Conservation (phyloP, 2,329 filamentous ascomycete genomes). For the Escovopsis sp. region DNA sequence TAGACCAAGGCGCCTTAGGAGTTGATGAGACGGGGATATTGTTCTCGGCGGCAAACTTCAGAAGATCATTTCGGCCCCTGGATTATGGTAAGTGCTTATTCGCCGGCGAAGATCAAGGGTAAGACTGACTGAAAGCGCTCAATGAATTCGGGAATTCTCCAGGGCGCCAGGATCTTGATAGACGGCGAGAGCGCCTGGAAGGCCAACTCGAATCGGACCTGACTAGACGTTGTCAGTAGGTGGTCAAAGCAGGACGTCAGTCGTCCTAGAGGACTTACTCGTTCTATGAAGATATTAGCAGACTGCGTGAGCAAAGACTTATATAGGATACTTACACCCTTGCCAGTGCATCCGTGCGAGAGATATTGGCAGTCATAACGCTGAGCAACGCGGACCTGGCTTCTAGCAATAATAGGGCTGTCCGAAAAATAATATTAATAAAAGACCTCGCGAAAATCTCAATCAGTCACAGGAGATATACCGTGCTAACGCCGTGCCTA, state of each 20-base stretch:
- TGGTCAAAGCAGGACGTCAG: neutral
- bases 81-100: neutral
- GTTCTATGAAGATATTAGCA: neutral
- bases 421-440: too few relatives aligned
- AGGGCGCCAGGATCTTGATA: constrained; percentile 58
- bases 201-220: constrained; percentile 19
- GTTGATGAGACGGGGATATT: constrained; percentile 62
- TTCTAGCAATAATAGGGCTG: constrained; percentile 46
- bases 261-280: neutral
- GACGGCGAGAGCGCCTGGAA: constrained; percentile 34
- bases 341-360: constrained; percentile 2
- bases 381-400: constrained; percentile 21
- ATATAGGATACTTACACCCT: neutral
- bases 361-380: constrained; percentile 19
- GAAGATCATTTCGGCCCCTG: constrained; percentile 52
- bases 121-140: constrained; percentile 44
- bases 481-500: constrained; percentile 44
- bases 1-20: constrained; percentile 49
- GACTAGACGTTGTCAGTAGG: neutral
- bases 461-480: too few relatives aligned
- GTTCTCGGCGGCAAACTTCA: constrained; percentile 53
- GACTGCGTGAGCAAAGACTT: too few relatives aligned
- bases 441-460: too few relatives aligned
- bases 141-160: constrained; percentile 56
- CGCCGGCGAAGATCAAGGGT: neutral